These are phyloP conservation scores for Tetraselmis chui DNA, from an alignment of 139 green algal genomes.

Conservation along the genomic window DNA sequence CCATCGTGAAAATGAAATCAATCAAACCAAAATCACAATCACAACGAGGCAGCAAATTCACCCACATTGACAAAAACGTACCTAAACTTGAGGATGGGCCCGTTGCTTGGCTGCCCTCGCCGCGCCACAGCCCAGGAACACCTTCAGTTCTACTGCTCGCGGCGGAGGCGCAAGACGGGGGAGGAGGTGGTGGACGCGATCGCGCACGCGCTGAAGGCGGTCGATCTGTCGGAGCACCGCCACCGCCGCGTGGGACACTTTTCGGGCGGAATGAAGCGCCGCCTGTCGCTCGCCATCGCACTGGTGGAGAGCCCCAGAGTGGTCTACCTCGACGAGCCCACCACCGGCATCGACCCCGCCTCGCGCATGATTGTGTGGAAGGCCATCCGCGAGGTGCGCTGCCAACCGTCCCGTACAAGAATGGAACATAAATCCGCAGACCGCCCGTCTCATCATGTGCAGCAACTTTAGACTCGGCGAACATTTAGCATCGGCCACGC, in stretches of 20 bases:
- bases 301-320: slow-evolving; percentile 27
- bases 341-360: slow-evolving; percentile 26
- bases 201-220: slow-evolving; percentile 11
- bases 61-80: too few species aligned
- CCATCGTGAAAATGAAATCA: too few species aligned
- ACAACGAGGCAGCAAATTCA: too few species aligned
- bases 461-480: too few species aligned
- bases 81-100: too few species aligned
- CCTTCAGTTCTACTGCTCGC: neutral
- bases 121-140: neutral
- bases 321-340: slow-evolving; percentile 45
- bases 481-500: too few species aligned
- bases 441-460: too few species aligned
- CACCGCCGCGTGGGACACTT: slow-evolving; percentile 4
- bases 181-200: slow-evolving; percentile 2
- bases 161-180: neutral
- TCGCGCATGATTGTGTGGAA: slow-evolving; percentile 30
- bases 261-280: slow-evolving; percentile 39
- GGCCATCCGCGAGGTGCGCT: slow-evolving; percentile 26
- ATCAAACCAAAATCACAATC: too few species aligned
- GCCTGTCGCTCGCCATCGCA: slow-evolving; percentile 50
- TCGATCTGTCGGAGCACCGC: slow-evolving; percentile 15
- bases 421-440: neutral
- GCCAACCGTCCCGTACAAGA: too few species aligned
- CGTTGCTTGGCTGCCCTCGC: too few species aligned